phyloP scores from a whole-genome alignment of 139 green algal species.

The Spirogloea muscicola region DNA sequence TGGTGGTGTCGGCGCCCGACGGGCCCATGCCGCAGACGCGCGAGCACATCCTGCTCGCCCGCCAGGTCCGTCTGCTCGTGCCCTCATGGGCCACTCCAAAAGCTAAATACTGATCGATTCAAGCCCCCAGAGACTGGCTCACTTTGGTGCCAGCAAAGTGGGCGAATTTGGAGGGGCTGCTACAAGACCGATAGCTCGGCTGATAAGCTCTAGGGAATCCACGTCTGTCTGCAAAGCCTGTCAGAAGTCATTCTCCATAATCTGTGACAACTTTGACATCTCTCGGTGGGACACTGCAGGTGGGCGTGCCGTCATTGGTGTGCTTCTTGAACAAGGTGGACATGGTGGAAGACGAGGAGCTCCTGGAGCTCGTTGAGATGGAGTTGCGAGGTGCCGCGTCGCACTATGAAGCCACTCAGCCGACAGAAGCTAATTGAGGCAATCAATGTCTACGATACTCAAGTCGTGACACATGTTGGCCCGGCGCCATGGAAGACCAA shows the following conservation, averaged over 20 bases:
- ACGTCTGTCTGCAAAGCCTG: no score
- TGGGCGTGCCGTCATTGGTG: conserved; percentile 93
- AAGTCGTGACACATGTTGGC: not conserved
- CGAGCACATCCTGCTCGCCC: conserved; percentile 93
- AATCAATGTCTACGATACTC: not conserved
- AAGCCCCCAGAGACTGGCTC: no score
- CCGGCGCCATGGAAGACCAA: no score
- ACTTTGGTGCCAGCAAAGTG: no score
- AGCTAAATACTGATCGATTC: no score
- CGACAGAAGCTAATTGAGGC: not conserved
- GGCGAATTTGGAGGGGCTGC: no score
- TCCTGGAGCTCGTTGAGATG: conserved; percentile 98
- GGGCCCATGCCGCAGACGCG: conserved; percentile 98
- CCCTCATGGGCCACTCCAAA: no score
- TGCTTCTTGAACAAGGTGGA: conserved; percentile 99
- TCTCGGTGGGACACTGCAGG: conserved; percentile 57
- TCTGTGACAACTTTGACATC: not conserved
- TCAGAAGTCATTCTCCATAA: no score
- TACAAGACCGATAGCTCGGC: no score
- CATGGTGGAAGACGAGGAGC: conserved; percentile 91
- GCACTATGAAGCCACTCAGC: no score
- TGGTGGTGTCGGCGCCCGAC: conserved; percentile 94
- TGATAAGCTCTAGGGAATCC: no score
- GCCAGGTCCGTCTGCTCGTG: conserved; percentile 72
- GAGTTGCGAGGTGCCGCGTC: conserved; percentile 78